phyloP scores from a whole-genome alignment of 352 stramenopile species.

The Globisporangium alternatum region DNA sequence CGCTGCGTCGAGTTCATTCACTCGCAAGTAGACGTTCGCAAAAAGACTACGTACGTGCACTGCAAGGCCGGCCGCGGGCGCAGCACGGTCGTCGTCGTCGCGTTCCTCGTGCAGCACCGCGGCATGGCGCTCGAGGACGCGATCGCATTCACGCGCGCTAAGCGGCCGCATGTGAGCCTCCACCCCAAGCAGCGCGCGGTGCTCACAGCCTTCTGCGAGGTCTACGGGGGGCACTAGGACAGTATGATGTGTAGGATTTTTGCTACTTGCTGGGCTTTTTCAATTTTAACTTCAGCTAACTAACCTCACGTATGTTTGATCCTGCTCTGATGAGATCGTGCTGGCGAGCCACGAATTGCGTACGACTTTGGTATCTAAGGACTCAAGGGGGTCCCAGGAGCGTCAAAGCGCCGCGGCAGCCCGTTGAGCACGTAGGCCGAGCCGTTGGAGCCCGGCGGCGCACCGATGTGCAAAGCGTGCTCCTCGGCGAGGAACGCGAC shows the following conservation, averaged over 20 bases:
- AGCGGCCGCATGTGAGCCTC: slow-evolving; percentile 64
- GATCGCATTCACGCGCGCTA: slow-evolving; percentile 45
- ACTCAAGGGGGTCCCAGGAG: background rate
- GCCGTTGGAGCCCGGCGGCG: slow-evolving; percentile 22
- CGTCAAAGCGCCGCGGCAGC: slow-evolving; percentile 33
- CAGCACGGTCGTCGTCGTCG: slow-evolving; percentile 71
- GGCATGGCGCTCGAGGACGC: slow-evolving; percentile 53
- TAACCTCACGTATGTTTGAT: background rate
- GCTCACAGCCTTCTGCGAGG: background rate
- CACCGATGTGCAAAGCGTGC: slow-evolving; percentile 26
- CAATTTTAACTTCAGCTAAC: background rate
- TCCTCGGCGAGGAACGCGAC: slow-evolving; percentile 23
- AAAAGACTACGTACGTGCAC: slow-evolving; percentile 75
- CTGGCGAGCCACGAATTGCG: too few species aligned
- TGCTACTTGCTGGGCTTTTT: too few species aligned
- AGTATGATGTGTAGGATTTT: too few species aligned
- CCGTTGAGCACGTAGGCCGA: slow-evolving; percentile 50
- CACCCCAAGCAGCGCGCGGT: slow-evolving; percentile 45
- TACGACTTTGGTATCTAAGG: background rate
- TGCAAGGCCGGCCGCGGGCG: slow-evolving; percentile 77
- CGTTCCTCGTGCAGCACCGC: slow-evolving; percentile 65
- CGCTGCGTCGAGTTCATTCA: slow-evolving; percentile 67
- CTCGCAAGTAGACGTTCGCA: slow-evolving; percentile 42
- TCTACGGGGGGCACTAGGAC: background rate
- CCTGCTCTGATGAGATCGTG: too few species aligned